phyloP scores from a whole-genome alignment of 2,329 filamentous ascomycete species.

The Trichoderma semiorbis region DNA sequence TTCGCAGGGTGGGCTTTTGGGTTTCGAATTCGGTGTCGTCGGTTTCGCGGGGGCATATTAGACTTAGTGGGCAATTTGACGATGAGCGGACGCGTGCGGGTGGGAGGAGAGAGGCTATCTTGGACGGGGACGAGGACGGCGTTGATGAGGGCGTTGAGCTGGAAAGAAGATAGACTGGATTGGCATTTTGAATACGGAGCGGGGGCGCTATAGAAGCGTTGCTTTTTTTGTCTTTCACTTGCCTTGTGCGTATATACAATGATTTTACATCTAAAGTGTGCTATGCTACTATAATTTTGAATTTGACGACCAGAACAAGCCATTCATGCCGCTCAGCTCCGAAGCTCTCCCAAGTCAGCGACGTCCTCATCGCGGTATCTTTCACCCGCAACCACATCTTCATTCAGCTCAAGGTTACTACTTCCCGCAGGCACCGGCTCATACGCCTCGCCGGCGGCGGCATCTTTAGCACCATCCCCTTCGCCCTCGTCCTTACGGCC shows the following conservation, averaged over 20 bases:
- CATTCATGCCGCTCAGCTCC: neutral
- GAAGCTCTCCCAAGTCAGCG: slow-evolving; percentile 33
- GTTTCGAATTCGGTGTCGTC: slow-evolving; percentile 53
- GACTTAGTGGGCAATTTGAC: slow-evolving; percentile 42
- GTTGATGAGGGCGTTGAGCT: slow-evolving; percentile 43
- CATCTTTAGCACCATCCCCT: slow-evolving; percentile 19
- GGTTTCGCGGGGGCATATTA: slow-evolving; percentile 55
- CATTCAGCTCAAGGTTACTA: slow-evolving; percentile 23
- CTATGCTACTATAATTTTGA: neutral
- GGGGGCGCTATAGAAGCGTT: neutral
- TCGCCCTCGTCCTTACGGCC: slow-evolving; percentile 61
- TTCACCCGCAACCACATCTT: slow-evolving; percentile 23
- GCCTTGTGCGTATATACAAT: neutral
- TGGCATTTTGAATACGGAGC: neutral
- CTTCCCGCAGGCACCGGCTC: slow-evolving; percentile 25
- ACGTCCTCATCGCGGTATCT: slow-evolving; percentile 34
- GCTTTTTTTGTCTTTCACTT: neutral
- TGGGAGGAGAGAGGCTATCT: slow-evolving; percentile 45
- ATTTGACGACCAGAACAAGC: neutral
- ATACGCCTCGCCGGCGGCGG: slow-evolving; percentile 29
- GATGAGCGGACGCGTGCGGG: slow-evolving; percentile 39
- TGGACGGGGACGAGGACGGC: slow-evolving; percentile 42
- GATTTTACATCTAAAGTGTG: neutral
- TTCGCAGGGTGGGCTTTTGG: slow-evolving; percentile 55
- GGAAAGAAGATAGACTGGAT: slow-evolving; percentile 31